Percentiles rank a stretch among this genome's conserved stretches.
Evolutionary conservation across 768 basidiomycete species (phyloP).

Genomic region (Tricholoma hemisulphureum): DNA sequence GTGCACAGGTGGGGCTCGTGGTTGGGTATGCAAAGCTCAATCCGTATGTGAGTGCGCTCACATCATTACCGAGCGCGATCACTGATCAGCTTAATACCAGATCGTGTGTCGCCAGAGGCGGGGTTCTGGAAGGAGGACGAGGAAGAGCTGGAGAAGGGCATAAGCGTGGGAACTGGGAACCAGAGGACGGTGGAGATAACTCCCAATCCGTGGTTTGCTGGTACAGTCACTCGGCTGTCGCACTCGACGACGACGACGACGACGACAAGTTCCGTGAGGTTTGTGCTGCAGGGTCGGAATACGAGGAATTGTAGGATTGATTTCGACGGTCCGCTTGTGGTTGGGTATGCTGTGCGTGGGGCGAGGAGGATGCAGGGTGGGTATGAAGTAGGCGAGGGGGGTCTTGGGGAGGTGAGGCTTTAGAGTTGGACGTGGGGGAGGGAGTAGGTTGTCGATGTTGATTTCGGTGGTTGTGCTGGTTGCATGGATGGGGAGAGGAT

Average conservation of each 20-base stretch:
- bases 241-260: no score
- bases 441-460: conserved; percentile 30
- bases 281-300: conserved; percentile 50
- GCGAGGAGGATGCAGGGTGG: conserved; percentile 20
- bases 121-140: conserved; percentile 9
- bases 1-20: neutral
- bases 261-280: conserved; percentile 37
- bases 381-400: conserved; percentile 19
- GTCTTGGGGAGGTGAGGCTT: conserved; percentile 28
- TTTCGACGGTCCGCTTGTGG: conserved; percentile 37
- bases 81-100: neutral
- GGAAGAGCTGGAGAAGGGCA: neutral
- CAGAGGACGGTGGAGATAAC: conserved; percentile 1
- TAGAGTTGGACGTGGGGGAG: conserved; percentile 49
- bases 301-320: conserved; percentile 60
- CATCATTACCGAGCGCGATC: no score
- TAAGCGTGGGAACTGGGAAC: neutral
- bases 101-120: conserved; percentile 18
- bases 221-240: conserved; percentile 12
- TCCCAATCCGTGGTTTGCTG: conserved; percentile 16
- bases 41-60: neutral
- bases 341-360: neutral
- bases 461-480: neutral
- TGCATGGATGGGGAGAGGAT: neutral
- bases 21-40: neutral